Conservation (phyloP, 768 basidiomycete genomes). For the Boletus rubroflammeus region DNA sequence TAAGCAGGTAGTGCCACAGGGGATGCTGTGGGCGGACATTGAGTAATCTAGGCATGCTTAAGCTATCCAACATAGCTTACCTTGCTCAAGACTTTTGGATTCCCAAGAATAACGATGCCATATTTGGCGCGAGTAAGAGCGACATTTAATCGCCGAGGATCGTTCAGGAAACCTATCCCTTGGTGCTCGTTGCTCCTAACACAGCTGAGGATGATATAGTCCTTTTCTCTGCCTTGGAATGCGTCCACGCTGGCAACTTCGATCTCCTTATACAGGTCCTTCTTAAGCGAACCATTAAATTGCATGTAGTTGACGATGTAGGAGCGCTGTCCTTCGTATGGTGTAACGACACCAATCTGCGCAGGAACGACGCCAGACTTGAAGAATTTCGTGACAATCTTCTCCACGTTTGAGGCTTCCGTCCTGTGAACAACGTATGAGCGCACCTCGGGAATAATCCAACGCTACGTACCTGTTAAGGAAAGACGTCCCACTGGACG, state of each 20-base stretch:
- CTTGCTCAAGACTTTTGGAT: slow-evolving; percentile 99
- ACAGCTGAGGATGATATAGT: slow-evolving; percentile 97
- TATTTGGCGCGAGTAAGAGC: slow-evolving; percentile 97
- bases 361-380: slow-evolving; percentile 93
- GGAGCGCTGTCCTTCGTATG: slow-evolving; percentile 97
- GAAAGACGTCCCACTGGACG: slow-evolving; percentile 97
- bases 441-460: background rate
- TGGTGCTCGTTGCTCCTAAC: slow-evolving; percentile 99
- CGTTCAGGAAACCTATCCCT: slow-evolving; percentile 98
- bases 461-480: slow-evolving; percentile 65
- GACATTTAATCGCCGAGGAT: slow-evolving; percentile 93
- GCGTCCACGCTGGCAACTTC: slow-evolving; percentile 99
- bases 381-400: slow-evolving; percentile 99
- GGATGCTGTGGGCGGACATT: slow-evolving; percentile 64
- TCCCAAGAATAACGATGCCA: slow-evolving; percentile 98
- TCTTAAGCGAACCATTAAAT: slow-evolving; percentile 98
- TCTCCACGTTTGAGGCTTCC: slow-evolving; percentile 98
- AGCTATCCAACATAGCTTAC: slow-evolving; percentile 40
- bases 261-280: slow-evolving; percentile 98
- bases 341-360: slow-evolving; percentile 98
- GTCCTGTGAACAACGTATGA: slow-evolving; percentile 53
- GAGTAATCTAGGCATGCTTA: slow-evolving; percentile 8
- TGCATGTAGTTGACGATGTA: slow-evolving; percentile 99
- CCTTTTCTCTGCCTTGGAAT: slow-evolving; percentile 99
- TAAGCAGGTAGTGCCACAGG: slow-evolving; percentile 96